Conservation (phyloP, 1,139 yeast species). For the Nematodospora anomalae region DNA sequence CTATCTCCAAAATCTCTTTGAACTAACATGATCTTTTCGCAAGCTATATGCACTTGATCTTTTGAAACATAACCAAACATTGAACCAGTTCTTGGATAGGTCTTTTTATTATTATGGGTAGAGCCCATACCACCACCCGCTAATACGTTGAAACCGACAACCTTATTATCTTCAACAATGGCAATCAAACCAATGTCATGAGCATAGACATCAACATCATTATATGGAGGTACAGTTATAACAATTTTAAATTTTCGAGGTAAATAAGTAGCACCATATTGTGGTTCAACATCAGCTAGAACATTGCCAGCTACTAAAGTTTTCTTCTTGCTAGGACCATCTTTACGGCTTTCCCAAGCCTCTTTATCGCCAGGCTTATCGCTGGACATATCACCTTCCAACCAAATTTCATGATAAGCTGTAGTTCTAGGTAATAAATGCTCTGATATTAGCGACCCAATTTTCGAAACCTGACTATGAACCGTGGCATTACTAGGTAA, state of each 20-base stretch:
- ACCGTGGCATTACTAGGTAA: constrained; percentile 81
- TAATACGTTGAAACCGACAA: constrained; percentile 77
- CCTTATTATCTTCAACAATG: constrained; percentile 68
- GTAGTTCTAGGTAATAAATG: constrained; percentile 87
- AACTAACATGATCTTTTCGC: constrained; percentile 90
- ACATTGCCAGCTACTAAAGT: constrained; percentile 87
- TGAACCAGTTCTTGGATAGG: constrained; percentile 94
- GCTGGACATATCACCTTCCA: constrained; percentile 77
- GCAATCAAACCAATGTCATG: constrained; percentile 94
- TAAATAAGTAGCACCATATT: constrained; percentile 81
- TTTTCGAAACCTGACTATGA: constrained; percentile 68
- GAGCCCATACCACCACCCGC: constrained; percentile 99
- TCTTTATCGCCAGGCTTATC: constrained; percentile 69
- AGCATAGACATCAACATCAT: constrained; percentile 95
- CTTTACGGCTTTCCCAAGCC: constrained; percentile 71
- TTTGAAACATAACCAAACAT: constrained; percentile 72
- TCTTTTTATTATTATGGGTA: constrained; percentile 94
- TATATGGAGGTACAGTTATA: constrained; percentile 93
- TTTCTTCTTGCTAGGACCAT: constrained; percentile 78
- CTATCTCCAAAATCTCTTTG: constrained; percentile 97
- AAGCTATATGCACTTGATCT: constrained; percentile 71
- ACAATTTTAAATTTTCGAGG: constrained; percentile 97
- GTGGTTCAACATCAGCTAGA: constrained; percentile 80
- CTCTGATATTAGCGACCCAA: constrained; percentile 71
- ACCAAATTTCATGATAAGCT: constrained; percentile 97